These are phyloP conservation scores for Saturnispora gosingensis DNA, from an alignment of 805 yeast genomes.

Conservation along the genomic window DNA sequence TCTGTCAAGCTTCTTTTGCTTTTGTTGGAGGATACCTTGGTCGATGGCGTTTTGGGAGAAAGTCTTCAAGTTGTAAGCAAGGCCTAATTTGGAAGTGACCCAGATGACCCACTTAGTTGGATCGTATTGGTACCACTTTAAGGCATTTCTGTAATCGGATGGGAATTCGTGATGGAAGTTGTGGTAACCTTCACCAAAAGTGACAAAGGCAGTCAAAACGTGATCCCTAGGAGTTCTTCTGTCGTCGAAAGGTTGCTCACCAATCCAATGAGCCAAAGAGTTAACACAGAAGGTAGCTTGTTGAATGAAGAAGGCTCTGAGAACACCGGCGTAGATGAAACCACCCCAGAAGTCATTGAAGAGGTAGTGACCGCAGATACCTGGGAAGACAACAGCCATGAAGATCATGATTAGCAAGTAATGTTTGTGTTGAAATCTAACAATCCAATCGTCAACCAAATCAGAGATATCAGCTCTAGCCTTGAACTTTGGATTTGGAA, in stretches of 20 bases:
- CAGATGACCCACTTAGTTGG: constrained; percentile 67
- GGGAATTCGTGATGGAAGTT: constrained; percentile 90
- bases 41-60: constrained; percentile 75
- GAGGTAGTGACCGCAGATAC: constrained; percentile 42
- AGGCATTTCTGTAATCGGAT: constrained; percentile 78
- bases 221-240: constrained; percentile 84
- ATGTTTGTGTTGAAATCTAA: constrained; percentile 74
- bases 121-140: constrained; percentile 82
- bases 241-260: constrained; percentile 79
- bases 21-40: constrained; percentile 75
- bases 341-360: constrained; percentile 66
- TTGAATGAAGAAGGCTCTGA: constrained; percentile 62
- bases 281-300: constrained; percentile 84
- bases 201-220: constrained; percentile 68
- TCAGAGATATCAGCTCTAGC: constrained; percentile 80
- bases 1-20: constrained; percentile 67
- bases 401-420: constrained; percentile 53
- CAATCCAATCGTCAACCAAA: constrained; percentile 70
- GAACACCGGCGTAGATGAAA: constrained; percentile 63
- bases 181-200: constrained; percentile 86
- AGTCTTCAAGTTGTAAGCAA: constrained; percentile 64
- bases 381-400: constrained; percentile 55
- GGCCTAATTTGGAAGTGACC: constrained; percentile 50
- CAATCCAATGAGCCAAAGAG: constrained; percentile 81
- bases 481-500: constrained; percentile 73